Evolutionary conservation across 2,329 filamentous ascomycete genomes (phyloP).

Genomic region (Sporothrix schenckii): DNA sequence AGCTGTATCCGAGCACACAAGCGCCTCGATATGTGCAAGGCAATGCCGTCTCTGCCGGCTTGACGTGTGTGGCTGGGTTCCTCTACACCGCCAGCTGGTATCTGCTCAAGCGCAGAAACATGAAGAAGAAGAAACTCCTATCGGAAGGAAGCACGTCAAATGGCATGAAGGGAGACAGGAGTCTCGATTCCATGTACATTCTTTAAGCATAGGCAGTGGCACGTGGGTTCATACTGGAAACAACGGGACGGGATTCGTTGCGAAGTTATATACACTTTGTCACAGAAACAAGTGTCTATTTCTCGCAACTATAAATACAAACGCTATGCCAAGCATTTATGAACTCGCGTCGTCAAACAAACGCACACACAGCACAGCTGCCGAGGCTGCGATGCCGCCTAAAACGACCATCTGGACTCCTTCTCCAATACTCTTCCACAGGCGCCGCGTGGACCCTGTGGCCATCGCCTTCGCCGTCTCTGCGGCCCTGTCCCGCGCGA

Average conservation of each 20-base stretch:
- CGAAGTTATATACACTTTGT: no score
- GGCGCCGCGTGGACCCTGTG: conserved; percentile 16
- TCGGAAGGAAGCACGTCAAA: conserved; percentile 25
- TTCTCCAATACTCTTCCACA: conserved; percentile 39
- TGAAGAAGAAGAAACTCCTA: conserved; percentile 26
- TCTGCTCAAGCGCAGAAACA: conserved; percentile 24
- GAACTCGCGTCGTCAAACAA: conserved; percentile 36
- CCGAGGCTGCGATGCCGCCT: conserved; percentile 41
- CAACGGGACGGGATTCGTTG: no score
- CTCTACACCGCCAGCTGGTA: conserved; percentile 20
- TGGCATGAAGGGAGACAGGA: conserved; percentile 24
- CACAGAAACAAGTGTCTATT: no score
- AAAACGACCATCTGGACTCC: conserved; percentile 42
- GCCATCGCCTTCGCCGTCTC: no score
- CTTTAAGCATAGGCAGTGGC: neutral
- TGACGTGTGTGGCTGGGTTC: conserved; percentile 18
- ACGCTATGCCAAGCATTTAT: no score
- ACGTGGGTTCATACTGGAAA: no score
- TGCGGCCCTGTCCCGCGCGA: neutral
- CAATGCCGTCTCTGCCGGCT: conserved; percentile 29
- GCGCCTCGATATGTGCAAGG: conserved; percentile 31
- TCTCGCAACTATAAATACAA: no score
- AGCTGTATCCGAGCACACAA: conserved; percentile 31
- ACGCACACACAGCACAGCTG: conserved; percentile 42
- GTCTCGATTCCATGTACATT: conserved; percentile 7